phyloP scores from a whole-genome alignment of 176 grass and related monocot genomes.

The Aegilops tauschii region DNA sequence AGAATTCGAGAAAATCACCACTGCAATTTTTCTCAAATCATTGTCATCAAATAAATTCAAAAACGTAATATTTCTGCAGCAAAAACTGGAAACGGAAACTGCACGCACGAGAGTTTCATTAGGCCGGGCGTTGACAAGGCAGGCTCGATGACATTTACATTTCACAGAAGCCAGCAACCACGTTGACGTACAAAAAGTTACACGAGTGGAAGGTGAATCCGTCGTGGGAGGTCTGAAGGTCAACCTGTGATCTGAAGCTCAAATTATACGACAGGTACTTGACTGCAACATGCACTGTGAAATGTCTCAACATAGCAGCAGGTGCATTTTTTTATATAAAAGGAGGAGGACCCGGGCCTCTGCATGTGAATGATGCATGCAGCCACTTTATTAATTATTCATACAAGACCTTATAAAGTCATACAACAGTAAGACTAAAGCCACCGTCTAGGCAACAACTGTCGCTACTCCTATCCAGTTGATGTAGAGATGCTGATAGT shows the following conservation, averaged over 20 bases:
- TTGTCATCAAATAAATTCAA: no score
- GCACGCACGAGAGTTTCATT: not conserved
- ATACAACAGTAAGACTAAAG: no score
- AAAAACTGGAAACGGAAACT: not conserved
- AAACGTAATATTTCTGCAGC: no score
- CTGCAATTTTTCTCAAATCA: not conserved
- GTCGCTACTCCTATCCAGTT: no score
- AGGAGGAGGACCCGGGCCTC: no score
- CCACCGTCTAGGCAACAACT: no score
- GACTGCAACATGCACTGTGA: constrained; percentile 6
- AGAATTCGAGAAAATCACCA: not conserved
- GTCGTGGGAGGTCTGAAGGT: not conserved
- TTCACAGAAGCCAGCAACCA: constrained; percentile 5
- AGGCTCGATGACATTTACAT: not conserved
- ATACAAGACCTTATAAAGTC: no score
- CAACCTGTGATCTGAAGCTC: not conserved
- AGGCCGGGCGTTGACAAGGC: not conserved
- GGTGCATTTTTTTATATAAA: no score
- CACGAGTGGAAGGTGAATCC: constrained; percentile 24
- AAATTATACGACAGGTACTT: not conserved
- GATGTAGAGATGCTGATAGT: no score
- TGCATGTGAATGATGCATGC: no score
- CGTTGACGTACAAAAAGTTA: not conserved
- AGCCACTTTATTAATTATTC: no score
- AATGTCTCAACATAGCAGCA: not conserved